Percentiles rank a stretch among this genome's conserved stretches.
Conservation (phyloP, 805 yeast species). For the Barnettozyma pratensis region DNA sequence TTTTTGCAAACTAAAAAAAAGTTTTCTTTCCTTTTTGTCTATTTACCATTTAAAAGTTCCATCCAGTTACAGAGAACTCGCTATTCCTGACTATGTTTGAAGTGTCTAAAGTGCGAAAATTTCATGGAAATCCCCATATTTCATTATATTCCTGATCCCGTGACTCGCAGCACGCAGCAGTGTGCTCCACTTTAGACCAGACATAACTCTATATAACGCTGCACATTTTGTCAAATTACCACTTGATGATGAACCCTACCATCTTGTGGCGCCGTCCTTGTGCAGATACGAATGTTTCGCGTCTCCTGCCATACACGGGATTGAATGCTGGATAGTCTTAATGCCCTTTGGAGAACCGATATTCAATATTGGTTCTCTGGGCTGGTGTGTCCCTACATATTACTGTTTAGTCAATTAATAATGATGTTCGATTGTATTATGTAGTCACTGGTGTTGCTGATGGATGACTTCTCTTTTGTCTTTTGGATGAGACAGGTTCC, state of each 20-base stretch:
- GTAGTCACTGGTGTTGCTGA: background rate
- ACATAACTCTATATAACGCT: slow-evolving; percentile 2
- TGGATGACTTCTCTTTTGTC: slow-evolving; percentile 1
- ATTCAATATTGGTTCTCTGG: slow-evolving; percentile 7
- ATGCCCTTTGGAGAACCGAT: slow-evolving; percentile 19
- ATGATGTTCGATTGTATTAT: too few species aligned
- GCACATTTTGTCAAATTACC: slow-evolving; percentile 43
- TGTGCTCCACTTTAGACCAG: background rate
- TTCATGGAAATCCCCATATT: too few species aligned
- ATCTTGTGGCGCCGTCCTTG: slow-evolving; percentile 40
- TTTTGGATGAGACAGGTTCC: slow-evolving; percentile 2
- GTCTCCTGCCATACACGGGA: background rate
- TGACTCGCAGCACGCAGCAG: background rate
- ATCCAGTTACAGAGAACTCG: too few species aligned
- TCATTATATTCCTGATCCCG: too few species aligned
- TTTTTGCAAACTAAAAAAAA: too few species aligned
- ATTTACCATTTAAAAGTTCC: too few species aligned
- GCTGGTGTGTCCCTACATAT: slow-evolving; percentile 26
- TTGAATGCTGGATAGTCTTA: slow-evolving; percentile 23
- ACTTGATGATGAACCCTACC: slow-evolving; percentile 26
- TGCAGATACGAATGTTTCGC: slow-evolving; percentile 30
- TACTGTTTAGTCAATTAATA: too few species aligned
- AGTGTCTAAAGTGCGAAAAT: too few species aligned
- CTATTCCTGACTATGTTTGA: too few species aligned
- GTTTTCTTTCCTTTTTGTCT: too few species aligned